Evolutionary conservation across 148 eudicot species (phyloP).

Genomic region (Rhododendron henanense): DNA sequence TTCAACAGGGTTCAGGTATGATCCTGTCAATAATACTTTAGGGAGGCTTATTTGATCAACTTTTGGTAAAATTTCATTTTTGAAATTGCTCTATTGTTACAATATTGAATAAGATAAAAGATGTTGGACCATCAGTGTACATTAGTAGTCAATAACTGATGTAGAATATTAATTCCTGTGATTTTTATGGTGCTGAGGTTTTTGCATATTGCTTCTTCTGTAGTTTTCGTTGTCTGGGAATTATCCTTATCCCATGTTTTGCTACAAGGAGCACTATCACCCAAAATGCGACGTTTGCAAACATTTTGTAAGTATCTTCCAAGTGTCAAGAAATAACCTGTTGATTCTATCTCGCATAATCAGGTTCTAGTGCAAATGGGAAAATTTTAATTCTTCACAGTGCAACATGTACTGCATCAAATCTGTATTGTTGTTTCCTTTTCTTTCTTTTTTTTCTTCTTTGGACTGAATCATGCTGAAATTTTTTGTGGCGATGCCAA

Average conservation of each 20-base stretch:
- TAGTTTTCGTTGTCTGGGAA: slow-evolving; percentile 74
- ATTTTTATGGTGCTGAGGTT: neutral
- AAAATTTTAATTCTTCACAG: neutral
- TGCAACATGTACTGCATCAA: neutral
- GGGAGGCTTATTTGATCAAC: too few species aligned
- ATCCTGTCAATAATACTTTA: too few species aligned
- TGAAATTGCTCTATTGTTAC: too few species aligned
- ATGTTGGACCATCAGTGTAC: neutral
- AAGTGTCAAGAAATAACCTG: slow-evolving; percentile 1
- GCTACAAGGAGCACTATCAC: slow-evolving; percentile 84
- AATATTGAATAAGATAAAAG: too few species aligned
- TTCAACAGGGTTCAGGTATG: too few species aligned
- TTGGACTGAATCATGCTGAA: neutral
- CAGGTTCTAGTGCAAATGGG: neutral
- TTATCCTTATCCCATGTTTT: slow-evolving; percentile 68
- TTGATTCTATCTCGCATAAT: slow-evolving; percentile 1
- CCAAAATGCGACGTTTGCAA: slow-evolving; percentile 82
- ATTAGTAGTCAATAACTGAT: neutral
- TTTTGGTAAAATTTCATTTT: too few species aligned
- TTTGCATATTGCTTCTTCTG: slow-evolving; percentile 14
- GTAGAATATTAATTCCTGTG: neutral
- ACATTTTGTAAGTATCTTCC: slow-evolving; percentile 59
- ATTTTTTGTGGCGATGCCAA: neutral
- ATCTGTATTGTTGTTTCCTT: neutral
- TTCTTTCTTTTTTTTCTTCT: neutral